Conservation (phyloP, 352 stramenopile genomes). For the Pythium coloratum region DNA sequence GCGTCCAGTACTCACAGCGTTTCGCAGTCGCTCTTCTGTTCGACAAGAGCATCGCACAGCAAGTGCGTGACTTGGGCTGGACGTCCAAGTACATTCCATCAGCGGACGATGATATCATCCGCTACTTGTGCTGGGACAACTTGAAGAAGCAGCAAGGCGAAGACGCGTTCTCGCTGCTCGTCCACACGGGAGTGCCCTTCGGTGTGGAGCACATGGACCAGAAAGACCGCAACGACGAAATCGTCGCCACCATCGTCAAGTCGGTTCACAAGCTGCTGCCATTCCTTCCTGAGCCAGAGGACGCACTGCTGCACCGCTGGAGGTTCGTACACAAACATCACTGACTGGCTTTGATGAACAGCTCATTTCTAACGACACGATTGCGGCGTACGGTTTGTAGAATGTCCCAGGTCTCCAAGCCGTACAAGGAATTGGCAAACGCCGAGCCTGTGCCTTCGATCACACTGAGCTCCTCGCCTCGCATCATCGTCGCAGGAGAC, state of each 20-base stretch:
- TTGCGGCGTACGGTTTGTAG: conserved; percentile 24
- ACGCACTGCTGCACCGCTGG: conserved; percentile 64
- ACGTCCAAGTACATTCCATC: conserved; percentile 59
- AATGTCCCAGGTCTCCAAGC: conserved; percentile 63
- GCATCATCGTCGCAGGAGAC: conserved; percentile 66
- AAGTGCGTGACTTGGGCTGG: conserved; percentile 52
- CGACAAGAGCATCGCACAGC: conserved; percentile 35
- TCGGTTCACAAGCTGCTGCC: conserved; percentile 56
- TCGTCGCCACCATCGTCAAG: conserved; percentile 48
- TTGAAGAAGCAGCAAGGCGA: conserved; percentile 47
- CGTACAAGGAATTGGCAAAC: conserved; percentile 34
- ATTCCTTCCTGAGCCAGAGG: conserved; percentile 46
- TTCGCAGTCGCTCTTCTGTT: conserved; percentile 72
- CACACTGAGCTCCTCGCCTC: conserved; percentile 48
- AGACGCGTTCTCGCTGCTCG: conserved; percentile 39
- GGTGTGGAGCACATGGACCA: conserved; percentile 59
- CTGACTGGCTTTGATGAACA: background rate
- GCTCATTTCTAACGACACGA: background rate
- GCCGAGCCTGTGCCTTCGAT: conserved; percentile 27
- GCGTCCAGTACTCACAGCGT: conserved; percentile 64
- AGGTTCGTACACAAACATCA: conserved; percentile 32
- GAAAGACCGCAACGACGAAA: conserved; percentile 49
- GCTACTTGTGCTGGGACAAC: conserved; percentile 80
- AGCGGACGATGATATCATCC: conserved; percentile 61
- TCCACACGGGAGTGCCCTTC: conserved; percentile 70